Evolutionary conservation across 2,329 filamentous ascomycete species (phyloP), one percentile per base, ranked within the genome.

Genomic region (Periconia sp.): DNA sequence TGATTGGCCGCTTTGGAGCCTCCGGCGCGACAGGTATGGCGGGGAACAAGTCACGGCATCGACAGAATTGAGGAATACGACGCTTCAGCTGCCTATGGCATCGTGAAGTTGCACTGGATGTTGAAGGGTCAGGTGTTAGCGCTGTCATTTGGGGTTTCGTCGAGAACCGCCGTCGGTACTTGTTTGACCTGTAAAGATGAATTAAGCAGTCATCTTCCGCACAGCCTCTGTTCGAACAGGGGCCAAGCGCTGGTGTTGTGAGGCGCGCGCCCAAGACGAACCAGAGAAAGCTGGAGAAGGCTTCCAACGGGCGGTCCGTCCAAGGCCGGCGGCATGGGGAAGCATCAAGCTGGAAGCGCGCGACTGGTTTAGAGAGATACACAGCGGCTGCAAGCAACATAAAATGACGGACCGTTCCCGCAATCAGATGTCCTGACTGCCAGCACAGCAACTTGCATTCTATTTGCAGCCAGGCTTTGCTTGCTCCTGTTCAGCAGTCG

Each of bases 361-460:
- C 66, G 66, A 66, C 59, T 57, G 46, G 49, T 43, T 50, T 46
- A 52, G 50, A 57, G 44, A 56, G 52, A 57, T 52, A 51, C 42
- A 58, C 61, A 66, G 65, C 65, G 65, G 63, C 51, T 70, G 62
- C 56, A 55, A 49, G 46, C 58, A 56, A 59, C 57, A 69, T 67
- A 68, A 65, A 66, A 54, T 60, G 56, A 37, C 36, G 43, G 52
- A 48, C 36, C 37, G 40, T 52, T 56, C 58, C 56, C 57, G 56
- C 57, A 51, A 60, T 47, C 52, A 57, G 45, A 46, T 54, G 51
- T 52, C 55, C 48, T 38, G 40, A 46, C 50, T 44, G 48, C 47
- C 43, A 52, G 52, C 54, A 58, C 57, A 48, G 42, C 44, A 38
- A 34, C 35, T 17, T 46, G 36, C 34, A 43, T 53, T 53, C 53